A percentile compares a stretch with the other conserved stretches of the same genome.
phyloP scores from a whole-genome alignment of 495 filamentous ascomycete genomes.

The Talaromyces wortmannii region DNA sequence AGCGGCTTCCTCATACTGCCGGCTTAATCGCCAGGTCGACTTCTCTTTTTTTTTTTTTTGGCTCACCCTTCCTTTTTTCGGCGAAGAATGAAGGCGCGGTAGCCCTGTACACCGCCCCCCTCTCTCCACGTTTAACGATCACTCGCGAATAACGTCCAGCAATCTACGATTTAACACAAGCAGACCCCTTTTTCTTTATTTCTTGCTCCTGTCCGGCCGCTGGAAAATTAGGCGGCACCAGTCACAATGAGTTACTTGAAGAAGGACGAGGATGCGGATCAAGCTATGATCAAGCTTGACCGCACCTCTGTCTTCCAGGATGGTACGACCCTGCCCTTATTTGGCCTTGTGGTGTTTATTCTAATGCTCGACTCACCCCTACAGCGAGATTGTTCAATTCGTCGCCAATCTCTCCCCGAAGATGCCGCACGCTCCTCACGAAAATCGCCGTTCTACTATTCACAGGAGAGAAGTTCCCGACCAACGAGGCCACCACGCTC shows the following conservation, averaged over 20 bases:
- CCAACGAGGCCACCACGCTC: conserved; percentile 93
- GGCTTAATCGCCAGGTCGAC: background rate
- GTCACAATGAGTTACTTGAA: conserved; percentile 86
- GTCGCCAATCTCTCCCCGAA: conserved; percentile 88
- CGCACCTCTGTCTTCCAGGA: conserved; percentile 98
- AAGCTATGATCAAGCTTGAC: conserved; percentile 90
- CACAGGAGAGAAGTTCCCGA: conserved; percentile 94
- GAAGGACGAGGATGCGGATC: conserved; percentile 96
- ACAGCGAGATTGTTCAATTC: conserved; percentile 95
- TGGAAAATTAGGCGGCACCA: background rate
- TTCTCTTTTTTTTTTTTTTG: conserved; percentile 5
- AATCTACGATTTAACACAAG: background rate
- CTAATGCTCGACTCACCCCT: background rate
- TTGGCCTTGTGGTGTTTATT: conserved; percentile 14
- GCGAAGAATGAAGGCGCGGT: conserved; percentile 26
- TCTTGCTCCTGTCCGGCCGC: background rate
- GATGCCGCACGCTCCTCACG: conserved; percentile 91
- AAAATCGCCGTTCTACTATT: conserved; percentile 97
- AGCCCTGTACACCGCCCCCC: conserved; percentile 14
- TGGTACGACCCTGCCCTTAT: conserved; percentile 47
- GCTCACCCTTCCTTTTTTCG: conserved; percentile 3
- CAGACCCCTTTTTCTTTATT: background rate
- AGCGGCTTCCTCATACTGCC: background rate
- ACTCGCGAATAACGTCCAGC: background rate
- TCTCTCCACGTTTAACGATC: background rate